Base-by-base conservation (phyloP, 2,329 filamentous ascomycete species). In the Alternaria angustiovoidea region DNA sequence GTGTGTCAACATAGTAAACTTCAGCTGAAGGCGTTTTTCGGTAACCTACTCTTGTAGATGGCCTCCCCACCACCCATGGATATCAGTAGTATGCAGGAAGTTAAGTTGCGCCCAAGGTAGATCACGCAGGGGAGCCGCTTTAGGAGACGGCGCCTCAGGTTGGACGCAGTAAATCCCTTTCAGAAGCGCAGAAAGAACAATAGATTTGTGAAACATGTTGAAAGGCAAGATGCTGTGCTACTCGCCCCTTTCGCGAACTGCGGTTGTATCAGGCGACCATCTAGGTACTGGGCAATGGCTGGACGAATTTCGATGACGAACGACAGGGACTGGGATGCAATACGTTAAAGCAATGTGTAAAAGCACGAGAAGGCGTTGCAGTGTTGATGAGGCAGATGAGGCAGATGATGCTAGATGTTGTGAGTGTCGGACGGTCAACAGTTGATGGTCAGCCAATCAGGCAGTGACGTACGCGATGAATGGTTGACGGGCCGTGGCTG, bases 91-190 rank as follows among this genome's bases (percentile, higher is more conserved):
- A 55, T 78, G 94, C n/a, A 99, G 73, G 71, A 84, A 96, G 83
- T 98, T 98, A 73, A 98, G 85, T 77, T 97, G 90, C n/a, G 91
- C 94, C 92, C 94, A 97, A 70, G 88, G 86, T 54, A 99, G 84
- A 68, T 93, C 86, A 72, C 94, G 89, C 80, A 98, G 87, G 46
- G 93, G 94, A 56, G 91, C 93, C 58, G 88, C 85, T 56, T 94
- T 85, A 7, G 95, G 92, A 41, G 86, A 80, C n/a, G 89, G 89
- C 54, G 94, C 92, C 57, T 87, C 88, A 9, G 94, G 94, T 78
- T 99, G 95, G 60, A 89, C 85, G 62, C 69, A 70, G 34, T 60
- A 63, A 12, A 85, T 86, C 46, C 85, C 86, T 61, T 78, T 69
- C 39, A 76, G 62, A 42, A 74, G 36, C 28, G 61, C 43, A 47